Conservation (phyloP, 192 early-diverging fungal species). For the Umbelopsis isabellina region DNA sequence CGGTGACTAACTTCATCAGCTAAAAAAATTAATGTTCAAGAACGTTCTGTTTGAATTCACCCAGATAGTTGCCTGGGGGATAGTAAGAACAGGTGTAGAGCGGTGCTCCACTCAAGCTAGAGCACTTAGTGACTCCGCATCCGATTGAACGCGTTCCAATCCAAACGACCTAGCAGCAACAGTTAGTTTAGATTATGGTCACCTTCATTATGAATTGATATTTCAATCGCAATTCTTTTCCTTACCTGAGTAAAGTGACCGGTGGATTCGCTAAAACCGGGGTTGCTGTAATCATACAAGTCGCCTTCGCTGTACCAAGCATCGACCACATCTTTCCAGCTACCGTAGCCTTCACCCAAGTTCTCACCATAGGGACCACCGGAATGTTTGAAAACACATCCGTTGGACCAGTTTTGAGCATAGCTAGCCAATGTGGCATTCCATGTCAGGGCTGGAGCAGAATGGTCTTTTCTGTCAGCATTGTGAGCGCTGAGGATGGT, state of each 20-base stretch:
- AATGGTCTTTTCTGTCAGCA: constrained; percentile 42
- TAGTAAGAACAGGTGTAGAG: constrained; percentile 51
- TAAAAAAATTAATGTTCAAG: neutral
- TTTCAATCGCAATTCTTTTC: neutral
- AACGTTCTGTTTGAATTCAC: constrained; percentile 11
- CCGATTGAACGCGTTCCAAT: constrained; percentile 36
- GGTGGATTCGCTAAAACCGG: constrained; percentile 40
- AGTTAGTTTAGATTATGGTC: no score
- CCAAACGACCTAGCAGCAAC: constrained; percentile 34
- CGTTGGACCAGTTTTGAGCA: constrained; percentile 45
- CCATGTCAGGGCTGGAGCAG: constrained; percentile 45
- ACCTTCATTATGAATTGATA: neutral
- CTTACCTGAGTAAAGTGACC: constrained; percentile 52
- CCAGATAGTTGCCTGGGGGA: constrained; percentile 41
- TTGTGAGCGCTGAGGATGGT: constrained; percentile 45
- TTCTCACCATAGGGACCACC: constrained; percentile 49
- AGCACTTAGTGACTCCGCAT: constrained; percentile 35
- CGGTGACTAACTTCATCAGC: neutral
- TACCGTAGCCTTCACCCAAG: constrained; percentile 46
- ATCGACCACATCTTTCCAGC: constrained; percentile 32
- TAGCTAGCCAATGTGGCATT: constrained; percentile 33
- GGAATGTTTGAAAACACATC: constrained; percentile 49
- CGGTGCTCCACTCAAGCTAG: constrained; percentile 30
- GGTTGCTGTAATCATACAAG: constrained; percentile 46
- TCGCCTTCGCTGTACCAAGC: constrained; percentile 51